Conservation (phyloP, 179 eudicot species). For the Kewa caespitosa region DNA sequence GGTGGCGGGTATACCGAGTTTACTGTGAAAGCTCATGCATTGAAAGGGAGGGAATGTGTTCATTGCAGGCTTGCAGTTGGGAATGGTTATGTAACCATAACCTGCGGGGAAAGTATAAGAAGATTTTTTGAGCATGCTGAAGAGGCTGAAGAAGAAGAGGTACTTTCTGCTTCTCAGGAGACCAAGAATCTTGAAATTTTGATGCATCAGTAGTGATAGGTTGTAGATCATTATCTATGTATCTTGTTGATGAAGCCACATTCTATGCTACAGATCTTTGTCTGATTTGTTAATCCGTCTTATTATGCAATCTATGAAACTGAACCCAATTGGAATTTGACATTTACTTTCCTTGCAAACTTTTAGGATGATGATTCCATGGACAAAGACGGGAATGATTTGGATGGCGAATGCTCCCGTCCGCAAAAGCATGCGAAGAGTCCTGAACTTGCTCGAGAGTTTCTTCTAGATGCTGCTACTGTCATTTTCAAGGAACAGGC, state of each 20-base stretch:
- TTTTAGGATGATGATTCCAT: conserved; percentile 92
- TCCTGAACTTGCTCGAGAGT: conserved; percentile 98
- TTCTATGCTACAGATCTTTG: neutral
- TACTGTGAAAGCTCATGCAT: conserved; percentile 95
- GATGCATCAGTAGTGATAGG: neutral
- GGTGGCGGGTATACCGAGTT: conserved; percentile 78
- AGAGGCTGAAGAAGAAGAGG: conserved; percentile 99
- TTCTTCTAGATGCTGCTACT: conserved; percentile 97
- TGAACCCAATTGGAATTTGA: conserved; percentile 3
- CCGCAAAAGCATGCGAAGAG: conserved; percentile 99
- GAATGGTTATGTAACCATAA: conserved; percentile 84
- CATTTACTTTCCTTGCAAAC: conserved; percentile 15
- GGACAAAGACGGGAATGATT: conserved; percentile 94
- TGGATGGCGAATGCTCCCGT: conserved; percentile 97
- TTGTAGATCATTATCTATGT: neutral
- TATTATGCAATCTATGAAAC: neutral
- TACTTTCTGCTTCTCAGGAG: conserved; percentile 21
- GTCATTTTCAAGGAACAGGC: conserved; percentile 99
- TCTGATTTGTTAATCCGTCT: neutral
- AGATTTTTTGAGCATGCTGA: conserved; percentile 99
- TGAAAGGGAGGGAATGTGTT: conserved; percentile 87
- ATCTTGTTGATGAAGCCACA: neutral
- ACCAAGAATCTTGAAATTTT: neutral
- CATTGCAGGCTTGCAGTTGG: conserved; percentile 95
- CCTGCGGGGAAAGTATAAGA: conserved; percentile 77